Percentiles rank a stretch among this genome's conserved stretches.
phyloP scores from a whole-genome alignment of 1,284 basidiomycete genomes.

The Boletus smithii region DNA sequence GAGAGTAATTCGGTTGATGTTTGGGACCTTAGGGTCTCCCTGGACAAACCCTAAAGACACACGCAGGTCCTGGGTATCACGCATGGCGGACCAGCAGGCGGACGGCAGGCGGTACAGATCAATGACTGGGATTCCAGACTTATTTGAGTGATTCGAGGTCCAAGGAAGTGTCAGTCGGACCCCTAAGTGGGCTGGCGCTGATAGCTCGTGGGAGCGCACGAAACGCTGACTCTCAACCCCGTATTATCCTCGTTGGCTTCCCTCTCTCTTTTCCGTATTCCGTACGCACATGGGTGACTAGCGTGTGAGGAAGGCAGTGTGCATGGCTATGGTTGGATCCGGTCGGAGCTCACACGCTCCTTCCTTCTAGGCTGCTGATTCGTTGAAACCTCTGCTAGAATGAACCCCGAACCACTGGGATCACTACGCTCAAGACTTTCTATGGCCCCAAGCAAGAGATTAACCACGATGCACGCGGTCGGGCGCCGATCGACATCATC shows the following conservation, averaged over 20 bases:
- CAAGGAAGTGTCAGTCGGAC: conserved; percentile 26
- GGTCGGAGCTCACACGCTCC: conserved; percentile 25
- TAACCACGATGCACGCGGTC: conserved; percentile 26
- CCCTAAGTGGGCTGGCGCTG: conserved; percentile 33
- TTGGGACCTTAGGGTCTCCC: conserved; percentile 28
- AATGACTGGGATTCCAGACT: conserved; percentile 35
- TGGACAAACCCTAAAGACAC: conserved; percentile 34
- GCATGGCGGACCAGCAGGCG: conserved; percentile 33
- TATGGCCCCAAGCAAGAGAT: conserved; percentile 15
- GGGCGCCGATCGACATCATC: conserved; percentile 13
- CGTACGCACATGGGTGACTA: conserved; percentile 5
- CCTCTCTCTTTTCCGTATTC: conserved; percentile 3
- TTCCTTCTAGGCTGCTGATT: conserved; percentile 11
- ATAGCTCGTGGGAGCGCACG: conserved; percentile 30
- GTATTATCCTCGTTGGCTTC: conserved; percentile 1
- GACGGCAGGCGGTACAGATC: conserved; percentile 34
- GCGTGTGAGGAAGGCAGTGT: conserved; percentile 13
- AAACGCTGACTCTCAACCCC: conserved; percentile 9
- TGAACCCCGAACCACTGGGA: conserved; percentile 20
- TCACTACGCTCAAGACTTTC: conserved; percentile 10
- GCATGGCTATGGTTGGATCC: conserved; percentile 10
- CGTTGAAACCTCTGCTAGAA: conserved; percentile 10
- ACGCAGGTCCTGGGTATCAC: conserved; percentile 31
- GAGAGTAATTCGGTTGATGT: conserved; percentile 24
- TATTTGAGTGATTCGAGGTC: conserved; percentile 28